A percentile compares a stretch with the other conserved stretches of the same genome.
phyloP scores from a whole-genome alignment of 176 grass and related monocot species.

The Carex littledalei region DNA sequence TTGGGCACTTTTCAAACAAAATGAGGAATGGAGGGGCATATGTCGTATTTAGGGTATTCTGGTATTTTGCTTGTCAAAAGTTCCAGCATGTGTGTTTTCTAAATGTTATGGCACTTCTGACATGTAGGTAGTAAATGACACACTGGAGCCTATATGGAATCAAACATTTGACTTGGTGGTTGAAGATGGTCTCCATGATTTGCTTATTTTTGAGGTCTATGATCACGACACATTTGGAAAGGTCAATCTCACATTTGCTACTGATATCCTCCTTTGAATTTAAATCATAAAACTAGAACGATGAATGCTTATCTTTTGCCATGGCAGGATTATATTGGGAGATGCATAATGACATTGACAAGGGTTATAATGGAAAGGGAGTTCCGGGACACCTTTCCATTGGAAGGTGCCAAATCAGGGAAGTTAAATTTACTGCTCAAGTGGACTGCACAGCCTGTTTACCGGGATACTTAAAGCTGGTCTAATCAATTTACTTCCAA shows the following conservation, averaged over 20 bases:
- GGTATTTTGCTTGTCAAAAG: not conserved
- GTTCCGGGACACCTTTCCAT: slow-evolving; percentile 55
- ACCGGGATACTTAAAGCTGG: slow-evolving; percentile 42
- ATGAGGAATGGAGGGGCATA: not conserved
- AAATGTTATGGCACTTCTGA: not conserved
- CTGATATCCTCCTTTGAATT: not conserved
- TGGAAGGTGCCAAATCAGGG: slow-evolving; percentile 95
- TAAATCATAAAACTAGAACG: not conserved
- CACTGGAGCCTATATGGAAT: slow-evolving; percentile 88
- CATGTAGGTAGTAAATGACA: slow-evolving; percentile 85
- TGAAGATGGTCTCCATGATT: slow-evolving; percentile 97
- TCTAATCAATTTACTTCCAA: not conserved
- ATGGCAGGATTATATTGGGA: slow-evolving; percentile 78
- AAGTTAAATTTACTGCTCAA: slow-evolving; percentile 79
- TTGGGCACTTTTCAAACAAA: not conserved
- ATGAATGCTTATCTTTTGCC: not conserved
- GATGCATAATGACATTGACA: slow-evolving; percentile 94
- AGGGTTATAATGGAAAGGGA: slow-evolving; percentile 80
- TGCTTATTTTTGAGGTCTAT: slow-evolving; percentile 96
- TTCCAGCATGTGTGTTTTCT: not conserved
- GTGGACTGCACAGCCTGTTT: slow-evolving; percentile 86
- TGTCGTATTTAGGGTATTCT: not conserved
- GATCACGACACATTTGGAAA: slow-evolving; percentile 99
- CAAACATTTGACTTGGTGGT: slow-evolving; percentile 93
- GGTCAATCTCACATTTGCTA: slow-evolving; percentile 30